Conservation (phyloP, 495 filamentous ascomycete genomes). For the Hypoxylon cercidicola region DNA sequence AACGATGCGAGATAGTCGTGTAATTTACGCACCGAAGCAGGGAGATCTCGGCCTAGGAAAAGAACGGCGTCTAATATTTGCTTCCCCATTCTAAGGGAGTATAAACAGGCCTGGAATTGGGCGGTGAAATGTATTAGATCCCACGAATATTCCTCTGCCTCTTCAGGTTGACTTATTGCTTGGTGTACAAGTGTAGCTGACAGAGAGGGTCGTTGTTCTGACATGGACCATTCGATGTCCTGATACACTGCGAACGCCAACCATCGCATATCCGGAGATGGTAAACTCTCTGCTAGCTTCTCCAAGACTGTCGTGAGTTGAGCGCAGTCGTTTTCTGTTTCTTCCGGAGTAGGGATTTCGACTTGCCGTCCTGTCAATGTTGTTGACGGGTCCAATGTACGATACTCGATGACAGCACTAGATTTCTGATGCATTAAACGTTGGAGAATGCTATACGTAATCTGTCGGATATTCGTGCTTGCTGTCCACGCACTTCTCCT, state of each 20-base stretch:
- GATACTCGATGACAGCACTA: slow-evolving; percentile 57
- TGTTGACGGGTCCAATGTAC: slow-evolving; percentile 51
- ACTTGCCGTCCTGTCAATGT: slow-evolving; percentile 45
- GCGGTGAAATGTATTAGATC: slow-evolving; percentile 70
- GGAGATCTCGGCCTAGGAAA: slow-evolving; percentile 23
- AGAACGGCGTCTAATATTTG: slow-evolving; percentile 60
- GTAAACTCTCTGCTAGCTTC: slow-evolving; percentile 15
- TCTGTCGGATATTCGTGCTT: slow-evolving; percentile 60
- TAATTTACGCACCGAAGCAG: slow-evolving; percentile 26
- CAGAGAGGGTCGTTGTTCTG: slow-evolving; percentile 28
- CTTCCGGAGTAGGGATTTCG: slow-evolving; percentile 32
- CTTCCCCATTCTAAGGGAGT: slow-evolving; percentile 72
- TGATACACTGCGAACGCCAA: slow-evolving; percentile 53
- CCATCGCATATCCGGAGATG: slow-evolving; percentile 45
- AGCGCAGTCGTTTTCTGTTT: slow-evolving; percentile 36
- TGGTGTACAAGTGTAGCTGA: slow-evolving; percentile 26
- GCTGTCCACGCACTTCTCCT: slow-evolving; percentile 70
- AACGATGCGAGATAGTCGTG: slow-evolving; percentile 26
- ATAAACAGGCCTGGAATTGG: slow-evolving; percentile 69
- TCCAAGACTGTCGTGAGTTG: slow-evolving; percentile 29
- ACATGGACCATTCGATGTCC: slow-evolving; percentile 51
- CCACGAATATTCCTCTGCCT: slow-evolving; percentile 58
- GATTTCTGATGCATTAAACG: slow-evolving; percentile 39
- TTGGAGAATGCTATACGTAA: slow-evolving; percentile 70
- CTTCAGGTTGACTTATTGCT: slow-evolving; percentile 5